Percentiles rank a stretch among this genome's conserved stretches.
Conservation (phyloP, 2,329 filamentous ascomycete genomes). For the Elsinoe batatas region DNA sequence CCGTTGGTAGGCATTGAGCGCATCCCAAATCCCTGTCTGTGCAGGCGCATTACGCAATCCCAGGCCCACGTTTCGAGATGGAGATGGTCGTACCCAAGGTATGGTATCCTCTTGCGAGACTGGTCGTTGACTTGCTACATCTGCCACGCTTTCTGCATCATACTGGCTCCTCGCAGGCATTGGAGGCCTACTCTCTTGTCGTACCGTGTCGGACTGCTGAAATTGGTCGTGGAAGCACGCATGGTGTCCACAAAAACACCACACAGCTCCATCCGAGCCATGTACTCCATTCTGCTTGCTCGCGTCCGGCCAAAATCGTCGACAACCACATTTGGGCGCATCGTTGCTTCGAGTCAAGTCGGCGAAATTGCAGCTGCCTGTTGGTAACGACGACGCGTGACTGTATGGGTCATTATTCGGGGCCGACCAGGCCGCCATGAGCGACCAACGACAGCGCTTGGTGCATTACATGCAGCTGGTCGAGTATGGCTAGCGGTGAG, state of each 20-base stretch:
- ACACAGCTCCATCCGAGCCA: conserved; percentile 26
- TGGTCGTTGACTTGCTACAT: conserved; percentile 2
- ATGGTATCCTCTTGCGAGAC: not conserved
- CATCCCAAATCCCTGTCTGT: conserved; percentile 23
- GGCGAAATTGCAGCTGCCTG: conserved; percentile 44
- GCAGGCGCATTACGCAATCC: not conserved
- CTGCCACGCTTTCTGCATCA: not conserved
- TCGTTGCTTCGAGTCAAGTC: conserved; percentile 35
- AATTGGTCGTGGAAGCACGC: conserved; percentile 42
- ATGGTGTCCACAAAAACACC: conserved; percentile 48
- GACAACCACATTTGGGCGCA: conserved; percentile 42
- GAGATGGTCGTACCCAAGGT: not conserved
- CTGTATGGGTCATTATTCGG: conserved; percentile 12
- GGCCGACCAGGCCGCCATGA: conserved; percentile 13
- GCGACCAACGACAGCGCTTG: conserved; percentile 4
- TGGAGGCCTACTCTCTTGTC: conserved; percentile 6
- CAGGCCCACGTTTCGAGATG: not conserved
- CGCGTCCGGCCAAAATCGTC: conserved; percentile 40
- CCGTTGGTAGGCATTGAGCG: conserved; percentile 28
- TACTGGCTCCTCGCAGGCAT: conserved; percentile 6
- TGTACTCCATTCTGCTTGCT: conserved; percentile 17
- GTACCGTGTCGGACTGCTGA: not conserved
- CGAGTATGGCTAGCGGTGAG: not conserved
- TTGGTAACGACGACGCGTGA: conserved; percentile 33
- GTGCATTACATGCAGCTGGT: not conserved